A percentile compares a stretch with the other conserved stretches of the same genome.
Evolutionary conservation across 805 yeast species (phyloP).

Genomic region (Ogataea paradorogensis): DNA sequence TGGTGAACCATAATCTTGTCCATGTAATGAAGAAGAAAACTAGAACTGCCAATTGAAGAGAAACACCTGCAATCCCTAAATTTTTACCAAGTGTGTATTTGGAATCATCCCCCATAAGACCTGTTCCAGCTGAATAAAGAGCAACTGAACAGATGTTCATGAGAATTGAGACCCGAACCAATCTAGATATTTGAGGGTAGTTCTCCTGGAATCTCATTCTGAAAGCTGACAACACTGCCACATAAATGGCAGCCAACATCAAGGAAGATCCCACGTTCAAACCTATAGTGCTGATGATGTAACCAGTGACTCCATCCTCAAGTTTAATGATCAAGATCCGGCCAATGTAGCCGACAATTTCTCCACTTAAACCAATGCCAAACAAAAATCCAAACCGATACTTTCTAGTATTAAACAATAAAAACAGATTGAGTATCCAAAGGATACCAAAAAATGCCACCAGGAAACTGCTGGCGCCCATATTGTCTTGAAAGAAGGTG

Average conservation of each 20-base stretch:
- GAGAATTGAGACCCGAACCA: not conserved
- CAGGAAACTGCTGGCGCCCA: not conserved
- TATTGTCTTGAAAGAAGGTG: not conserved
- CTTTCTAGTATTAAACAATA: constrained; percentile 46
- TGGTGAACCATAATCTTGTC: not conserved
- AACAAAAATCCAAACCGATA: constrained; percentile 64
- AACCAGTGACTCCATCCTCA: constrained; percentile 36
- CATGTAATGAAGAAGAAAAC: constrained; percentile 14
- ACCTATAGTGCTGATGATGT: constrained; percentile 60
- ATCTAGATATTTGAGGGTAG: constrained; percentile 25
- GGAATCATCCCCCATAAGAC: constrained; percentile 33
- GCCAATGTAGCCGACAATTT: constrained; percentile 66
- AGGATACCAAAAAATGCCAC: constrained; percentile 15
- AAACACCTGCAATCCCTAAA: constrained; percentile 74
- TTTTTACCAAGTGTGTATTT: constrained; percentile 50
- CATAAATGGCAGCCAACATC: constrained; percentile 60
- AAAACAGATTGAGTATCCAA: constrained; percentile 38
- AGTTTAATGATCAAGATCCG: constrained; percentile 47
- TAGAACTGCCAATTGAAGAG: constrained; percentile 70
- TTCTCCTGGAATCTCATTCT: constrained; percentile 61
- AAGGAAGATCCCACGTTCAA: constrained; percentile 79
- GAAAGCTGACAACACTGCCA: constrained; percentile 41
- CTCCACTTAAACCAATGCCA: constrained; percentile 53
- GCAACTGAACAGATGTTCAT: not conserved
- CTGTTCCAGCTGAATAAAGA: constrained; percentile 42